These are phyloP conservation scores for Chlorella sorokiniana DNA, from an alignment of 139 green algal genomes.

Conservation along the genomic window DNA sequence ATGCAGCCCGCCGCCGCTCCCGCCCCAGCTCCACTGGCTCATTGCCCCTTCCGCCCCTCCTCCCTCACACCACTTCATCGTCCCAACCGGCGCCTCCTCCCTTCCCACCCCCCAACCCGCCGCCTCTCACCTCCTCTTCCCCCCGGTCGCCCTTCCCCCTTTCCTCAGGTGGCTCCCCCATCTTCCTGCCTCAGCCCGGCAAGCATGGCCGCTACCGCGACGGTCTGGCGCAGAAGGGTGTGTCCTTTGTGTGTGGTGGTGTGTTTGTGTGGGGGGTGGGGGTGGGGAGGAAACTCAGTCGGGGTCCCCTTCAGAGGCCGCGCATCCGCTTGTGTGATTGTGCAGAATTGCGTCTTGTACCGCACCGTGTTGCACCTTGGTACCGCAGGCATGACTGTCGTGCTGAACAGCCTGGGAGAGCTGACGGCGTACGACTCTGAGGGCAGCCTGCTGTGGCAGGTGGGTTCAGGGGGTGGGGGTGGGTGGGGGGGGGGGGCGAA, in stretches of 20 bases:
- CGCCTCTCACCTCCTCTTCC: neutral
- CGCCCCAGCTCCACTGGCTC: no score
- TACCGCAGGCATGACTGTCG: slow-evolving; percentile 55
- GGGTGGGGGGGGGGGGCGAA: neutral
- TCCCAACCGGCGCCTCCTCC: no score
- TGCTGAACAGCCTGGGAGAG: slow-evolving; percentile 81
- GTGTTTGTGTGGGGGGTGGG: neutral
- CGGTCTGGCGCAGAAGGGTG: slow-evolving; percentile 42
- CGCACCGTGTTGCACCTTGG: neutral
- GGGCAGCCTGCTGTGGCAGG: slow-evolving; percentile 70
- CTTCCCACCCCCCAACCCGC: no score
- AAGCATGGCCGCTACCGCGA: slow-evolving; percentile 50
- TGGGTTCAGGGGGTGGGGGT: neutral
- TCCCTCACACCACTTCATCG: no score
- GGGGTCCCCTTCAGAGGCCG: neutral
- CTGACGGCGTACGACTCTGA: slow-evolving; percentile 67
- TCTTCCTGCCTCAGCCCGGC: slow-evolving; percentile 74
- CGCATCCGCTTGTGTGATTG: neutral
- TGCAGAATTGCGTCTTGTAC: neutral
- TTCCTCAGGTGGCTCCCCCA: slow-evolving; percentile 72
- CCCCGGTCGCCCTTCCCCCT: neutral
- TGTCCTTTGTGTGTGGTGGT: neutral
- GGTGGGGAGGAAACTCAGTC: neutral
- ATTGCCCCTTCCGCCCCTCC: no score
- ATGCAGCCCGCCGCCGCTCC: no score